phyloP scores from a whole-genome alignment of 306 rosid genomes.

The Cucurbita moschata region DNA sequence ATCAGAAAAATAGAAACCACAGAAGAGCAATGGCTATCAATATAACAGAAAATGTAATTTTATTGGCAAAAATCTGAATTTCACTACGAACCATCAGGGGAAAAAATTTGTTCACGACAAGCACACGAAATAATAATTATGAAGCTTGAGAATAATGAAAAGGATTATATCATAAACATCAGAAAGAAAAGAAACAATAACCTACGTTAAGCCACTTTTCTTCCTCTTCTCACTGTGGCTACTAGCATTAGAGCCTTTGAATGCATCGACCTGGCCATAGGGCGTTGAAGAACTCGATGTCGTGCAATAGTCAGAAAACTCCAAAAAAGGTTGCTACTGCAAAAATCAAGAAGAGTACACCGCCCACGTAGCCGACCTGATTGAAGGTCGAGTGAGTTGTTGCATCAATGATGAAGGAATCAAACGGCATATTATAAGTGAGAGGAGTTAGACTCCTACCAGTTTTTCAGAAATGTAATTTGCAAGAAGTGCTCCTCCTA shows the following conservation, averaged over 20 bases:
- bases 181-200: background rate
- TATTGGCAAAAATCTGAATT: background rate
- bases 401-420: background rate
- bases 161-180: background rate
- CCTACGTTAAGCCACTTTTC: background rate
- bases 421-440: background rate
- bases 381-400: slow-evolving; percentile 10
- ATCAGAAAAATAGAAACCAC: too few species aligned
- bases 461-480: slow-evolving; percentile 85
- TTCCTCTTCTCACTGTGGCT: background rate
- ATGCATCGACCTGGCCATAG: background rate
- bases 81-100: background rate
- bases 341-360: slow-evolving; percentile 67
- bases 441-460: slow-evolving; percentile 7
- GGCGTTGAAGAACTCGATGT: background rate
- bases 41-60: background rate
- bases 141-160: background rate
- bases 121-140: background rate
- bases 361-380: slow-evolving; percentile 95
- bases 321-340: slow-evolving; percentile 81
- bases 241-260: background rate
- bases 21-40: too few species aligned
- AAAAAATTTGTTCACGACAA: background rate
- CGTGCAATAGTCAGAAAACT: slow-evolving; percentile 31
- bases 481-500: slow-evolving; percentile 91